Evolutionary conservation across 805 yeast species (phyloP), one percentile per base, ranked within the genome.

Genomic region (Huiozyma naganishii): DNA sequence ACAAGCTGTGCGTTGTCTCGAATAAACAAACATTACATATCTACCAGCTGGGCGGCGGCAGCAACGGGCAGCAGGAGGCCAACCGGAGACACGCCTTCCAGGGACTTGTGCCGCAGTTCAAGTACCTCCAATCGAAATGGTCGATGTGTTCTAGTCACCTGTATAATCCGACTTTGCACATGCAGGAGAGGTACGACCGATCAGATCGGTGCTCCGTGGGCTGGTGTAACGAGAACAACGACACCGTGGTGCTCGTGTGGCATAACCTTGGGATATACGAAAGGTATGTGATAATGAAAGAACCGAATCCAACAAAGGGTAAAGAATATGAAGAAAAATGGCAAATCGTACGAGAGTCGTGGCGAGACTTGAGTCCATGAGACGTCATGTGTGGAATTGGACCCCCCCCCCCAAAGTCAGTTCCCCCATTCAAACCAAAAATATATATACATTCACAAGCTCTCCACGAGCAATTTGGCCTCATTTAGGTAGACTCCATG

Each of bases 1-100:
- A 77, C 8, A 76, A 78, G 53, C 68, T 92, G 40, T 96, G 97
- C 0, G 88, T 87, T 6, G 67, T 92, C 27, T 82, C 95, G 11
- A 95, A 87, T 64, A 92, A 90, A 58, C 80, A 78, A 52, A 92
- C 98, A 0, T 65, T 92, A 42, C 98, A 92, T 63, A 76, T 90
- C 3, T 92, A 77, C 65, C 83, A 81, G 56, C 39, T 54, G 10
- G 29, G 27, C 34, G 27, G 12, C n/a, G 17, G 12, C 7, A 39
- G 39, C 9, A 32, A 45, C 11, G 43, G 46, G 10, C 43, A 50
- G 28, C 52, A 58, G 40, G 52, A 56, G 42, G 23, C 23, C 23
- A 77, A 79, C 53, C 70, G 84, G 46, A 74, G 77, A 17, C 95
- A 87, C 59, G 54, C 84, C 23, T 67, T 89, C 41, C 74, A 76